Conservation (phyloP, 306 rosid genomes). For the Quercus suber region DNA sequence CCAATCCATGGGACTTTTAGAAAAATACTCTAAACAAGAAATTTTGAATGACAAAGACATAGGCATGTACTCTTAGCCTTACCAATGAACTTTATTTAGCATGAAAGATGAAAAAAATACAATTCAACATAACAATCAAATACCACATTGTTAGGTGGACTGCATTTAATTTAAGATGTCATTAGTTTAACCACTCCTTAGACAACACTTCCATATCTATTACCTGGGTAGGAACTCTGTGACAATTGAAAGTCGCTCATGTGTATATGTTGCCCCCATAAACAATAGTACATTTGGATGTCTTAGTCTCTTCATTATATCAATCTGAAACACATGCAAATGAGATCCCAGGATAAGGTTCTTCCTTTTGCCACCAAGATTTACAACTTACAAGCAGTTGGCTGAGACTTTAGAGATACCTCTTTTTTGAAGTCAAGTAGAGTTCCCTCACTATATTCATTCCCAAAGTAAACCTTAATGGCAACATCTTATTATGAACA, state of each 20-base stretch:
- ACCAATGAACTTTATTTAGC: background rate
- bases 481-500: conserved; percentile 57
- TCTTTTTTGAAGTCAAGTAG: conserved; percentile 57
- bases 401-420: conserved; percentile 29
- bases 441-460: conserved; percentile 48
- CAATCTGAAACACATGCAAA: conserved; percentile 44
- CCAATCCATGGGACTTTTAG: background rate
- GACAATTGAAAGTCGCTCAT: conserved; percentile 62
- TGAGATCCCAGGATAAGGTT: conserved; percentile 15
- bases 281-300: conserved; percentile 83
- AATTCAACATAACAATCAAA: background rate
- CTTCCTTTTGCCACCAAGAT: conserved; percentile 11
- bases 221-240: conserved; percentile 80
- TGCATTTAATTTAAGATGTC: background rate
- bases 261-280: conserved; percentile 80
- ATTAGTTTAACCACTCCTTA: background rate
- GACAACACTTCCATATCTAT: background rate
- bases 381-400: background rate
- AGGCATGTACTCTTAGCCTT: background rate
- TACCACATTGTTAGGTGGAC: background rate
- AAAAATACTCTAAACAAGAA: conserved; percentile 9
- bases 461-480: conserved; percentile 56
- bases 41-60: background rate
- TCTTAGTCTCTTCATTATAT: conserved; percentile 81
- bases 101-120: background rate